phyloP scores from a whole-genome alignment of 495 filamentous ascomycete species.

The Trichoderma reesei region DNA sequence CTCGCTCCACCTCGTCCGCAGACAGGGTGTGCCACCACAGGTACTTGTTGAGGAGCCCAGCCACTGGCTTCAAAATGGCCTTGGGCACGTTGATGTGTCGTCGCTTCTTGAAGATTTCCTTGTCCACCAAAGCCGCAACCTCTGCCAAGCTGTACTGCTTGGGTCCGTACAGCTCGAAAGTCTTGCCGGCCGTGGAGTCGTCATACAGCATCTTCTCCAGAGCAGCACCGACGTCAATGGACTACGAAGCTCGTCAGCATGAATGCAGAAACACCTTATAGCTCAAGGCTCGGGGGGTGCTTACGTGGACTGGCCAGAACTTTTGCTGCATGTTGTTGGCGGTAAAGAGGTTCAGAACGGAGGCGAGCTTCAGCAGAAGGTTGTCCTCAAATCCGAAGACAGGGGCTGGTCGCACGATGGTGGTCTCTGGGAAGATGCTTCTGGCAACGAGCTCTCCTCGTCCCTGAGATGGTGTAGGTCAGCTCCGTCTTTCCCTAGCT shows the following conservation, averaged over 20 bases:
- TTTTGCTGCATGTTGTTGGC: slow-evolving; percentile 87
- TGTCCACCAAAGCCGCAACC: slow-evolving; percentile 78
- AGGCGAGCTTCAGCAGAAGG: slow-evolving; percentile 77
- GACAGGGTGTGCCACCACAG: slow-evolving; percentile 83
- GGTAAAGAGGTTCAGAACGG: slow-evolving; percentile 68
- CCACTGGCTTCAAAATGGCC: slow-evolving; percentile 57
- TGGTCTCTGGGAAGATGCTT: slow-evolving; percentile 93
- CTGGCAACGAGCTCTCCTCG: slow-evolving; percentile 75
- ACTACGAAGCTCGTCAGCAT: slow-evolving; percentile 33
- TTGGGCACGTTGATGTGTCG: slow-evolving; percentile 90
- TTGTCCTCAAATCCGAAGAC: slow-evolving; percentile 93
- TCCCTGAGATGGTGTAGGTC: slow-evolving; percentile 41
- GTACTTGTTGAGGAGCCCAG: slow-evolving; percentile 60
- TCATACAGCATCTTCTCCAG: slow-evolving; percentile 83
- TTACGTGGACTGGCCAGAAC: slow-evolving; percentile 85
- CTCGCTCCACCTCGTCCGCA: slow-evolving; percentile 81
- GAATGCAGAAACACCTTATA: background rate
- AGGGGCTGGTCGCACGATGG: slow-evolving; percentile 89
- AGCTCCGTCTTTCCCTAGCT: slow-evolving; percentile 5
- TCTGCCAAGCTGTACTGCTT: slow-evolving; percentile 84
- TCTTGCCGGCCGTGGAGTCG: slow-evolving; percentile 80
- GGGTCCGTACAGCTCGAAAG: slow-evolving; percentile 90
- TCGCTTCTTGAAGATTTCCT: slow-evolving; percentile 82
- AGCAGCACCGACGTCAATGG: slow-evolving; percentile 77
- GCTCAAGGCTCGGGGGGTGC: no score